A percentile compares a stretch with the other conserved stretches of the same genome.
Conservation (phyloP, 257 asterid genomes). For the Vinca minor region DNA sequence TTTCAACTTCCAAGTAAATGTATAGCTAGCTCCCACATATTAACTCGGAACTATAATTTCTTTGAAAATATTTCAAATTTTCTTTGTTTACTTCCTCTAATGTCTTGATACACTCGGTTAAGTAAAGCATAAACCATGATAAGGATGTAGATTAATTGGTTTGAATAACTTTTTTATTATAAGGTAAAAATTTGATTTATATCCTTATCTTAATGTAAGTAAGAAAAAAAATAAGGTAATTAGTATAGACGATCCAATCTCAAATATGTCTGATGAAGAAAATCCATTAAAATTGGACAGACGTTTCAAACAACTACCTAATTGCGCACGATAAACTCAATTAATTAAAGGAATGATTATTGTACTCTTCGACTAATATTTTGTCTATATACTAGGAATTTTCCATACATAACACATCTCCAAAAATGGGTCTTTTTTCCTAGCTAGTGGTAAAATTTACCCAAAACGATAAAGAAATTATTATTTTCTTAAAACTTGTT, state of each 20-base stretch:
- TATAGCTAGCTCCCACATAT: no score
- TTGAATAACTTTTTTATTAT: no score
- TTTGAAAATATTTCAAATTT: not conserved
- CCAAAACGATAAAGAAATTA: not conserved
- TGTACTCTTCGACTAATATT: not conserved
- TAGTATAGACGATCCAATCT: not conserved
- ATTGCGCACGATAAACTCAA: not conserved
- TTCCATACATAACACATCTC: not conserved
- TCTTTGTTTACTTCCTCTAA: no score
- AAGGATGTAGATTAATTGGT: no score
- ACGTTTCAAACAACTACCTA: no score
- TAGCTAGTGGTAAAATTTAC: not conserved
- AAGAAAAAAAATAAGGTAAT: no score
- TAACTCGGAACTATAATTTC: no score
- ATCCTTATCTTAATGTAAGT: no score
- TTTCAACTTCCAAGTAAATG: not conserved
- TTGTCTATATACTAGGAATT: not conserved
- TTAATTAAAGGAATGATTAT: not conserved
- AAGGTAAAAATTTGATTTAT: no score
- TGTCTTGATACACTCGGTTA: no score
- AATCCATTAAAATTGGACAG: not conserved
- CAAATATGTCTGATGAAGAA: not conserved
- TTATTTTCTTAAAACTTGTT: not conserved
- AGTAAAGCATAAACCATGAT: no score
- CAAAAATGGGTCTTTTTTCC: not conserved